A percentile compares a stretch with the other conserved stretches of the same genome.
Evolutionary conservation across 192 early-diverging fungal genomes (phyloP).

Genomic region (Tieghemiomyces parasiticus): DNA sequence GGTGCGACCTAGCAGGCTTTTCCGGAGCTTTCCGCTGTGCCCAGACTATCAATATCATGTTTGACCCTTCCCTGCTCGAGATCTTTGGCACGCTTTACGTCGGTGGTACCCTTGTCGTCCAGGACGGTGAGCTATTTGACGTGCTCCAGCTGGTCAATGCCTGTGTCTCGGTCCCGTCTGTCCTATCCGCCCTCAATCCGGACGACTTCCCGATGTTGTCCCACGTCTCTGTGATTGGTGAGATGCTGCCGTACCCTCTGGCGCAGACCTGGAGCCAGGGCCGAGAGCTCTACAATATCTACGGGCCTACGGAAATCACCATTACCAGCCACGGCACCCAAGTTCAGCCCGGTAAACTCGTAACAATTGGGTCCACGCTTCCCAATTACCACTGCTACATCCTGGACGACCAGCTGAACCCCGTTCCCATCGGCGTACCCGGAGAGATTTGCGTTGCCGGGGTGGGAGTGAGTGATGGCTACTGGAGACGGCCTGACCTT

Average conservation of each 20-base stretch:
- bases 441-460: constrained; percentile 4
- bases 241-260: neutral
- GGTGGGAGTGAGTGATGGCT: neutral
- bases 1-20: neutral
- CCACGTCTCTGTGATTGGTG: neutral
- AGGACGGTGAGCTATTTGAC: neutral
- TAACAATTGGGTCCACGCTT: neutral
- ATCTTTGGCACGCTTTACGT: neutral
- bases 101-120: neutral
- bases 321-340: neutral
- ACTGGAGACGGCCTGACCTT: neutral
- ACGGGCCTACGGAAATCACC: neutral
- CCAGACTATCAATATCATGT: neutral
- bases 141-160: neutral
- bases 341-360: neutral
- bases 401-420: neutral
- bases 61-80: neutral
- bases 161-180: neutral
- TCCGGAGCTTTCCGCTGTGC: neutral
- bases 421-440: neutral
- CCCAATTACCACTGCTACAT: constrained; percentile 3
- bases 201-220: neutral
- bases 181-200: neutral
- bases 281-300: neutral
- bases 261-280: neutral